Evolutionary conservation across 2,329 filamentous ascomycete genomes (phyloP), one percentile per base, ranked within the genome.

Genomic region (Cercospora sp.): DNA sequence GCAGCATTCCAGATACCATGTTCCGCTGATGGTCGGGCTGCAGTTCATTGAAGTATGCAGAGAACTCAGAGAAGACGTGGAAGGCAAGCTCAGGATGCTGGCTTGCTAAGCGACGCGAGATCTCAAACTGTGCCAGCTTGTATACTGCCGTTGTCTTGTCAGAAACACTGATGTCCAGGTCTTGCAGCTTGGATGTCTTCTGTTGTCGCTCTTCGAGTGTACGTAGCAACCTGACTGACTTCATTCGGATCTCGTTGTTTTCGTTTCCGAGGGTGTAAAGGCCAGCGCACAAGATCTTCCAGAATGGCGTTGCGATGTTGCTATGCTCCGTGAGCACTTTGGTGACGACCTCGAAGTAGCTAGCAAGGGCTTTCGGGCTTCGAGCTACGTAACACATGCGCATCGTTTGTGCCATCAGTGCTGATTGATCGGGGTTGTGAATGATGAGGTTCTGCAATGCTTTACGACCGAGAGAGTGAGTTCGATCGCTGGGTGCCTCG

Each of bases 61-160:
- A 94, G 73, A 97, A 97, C 75, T 99, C 94, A 0, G 95, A 98
- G 77, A 99, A 97, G 62, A 99, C 90, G 66, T 94, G 88, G 75
- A 98, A 97, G 0, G 94, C 94, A 48, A 97, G 82, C 72, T 97
- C 93, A 0, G 91, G 87, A 77, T 99, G 92, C 71, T 96, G 92
- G 75, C 92, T 92, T 1, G 94, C 91, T 45, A 99, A 86, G 20
- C 94, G 87, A 75, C 94, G 93, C 0, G 95, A 98, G 23, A 96
- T 96, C 77, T 98, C 94, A 72, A 97, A 98, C 77, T 99, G 95
- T 0, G 96, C 95, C 55, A 96, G 85, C 81, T 99, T 99, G 81
- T 98, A 99, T 2, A 99, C 94, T 0, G 94, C 94, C 72, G 96
- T 96, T 0, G 96, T 99, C 81, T 97, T 98, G 81, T 99, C 96